Conservation (phyloP, 2,329 filamentous ascomycete genomes). For the Sarocladium strictum region DNA sequence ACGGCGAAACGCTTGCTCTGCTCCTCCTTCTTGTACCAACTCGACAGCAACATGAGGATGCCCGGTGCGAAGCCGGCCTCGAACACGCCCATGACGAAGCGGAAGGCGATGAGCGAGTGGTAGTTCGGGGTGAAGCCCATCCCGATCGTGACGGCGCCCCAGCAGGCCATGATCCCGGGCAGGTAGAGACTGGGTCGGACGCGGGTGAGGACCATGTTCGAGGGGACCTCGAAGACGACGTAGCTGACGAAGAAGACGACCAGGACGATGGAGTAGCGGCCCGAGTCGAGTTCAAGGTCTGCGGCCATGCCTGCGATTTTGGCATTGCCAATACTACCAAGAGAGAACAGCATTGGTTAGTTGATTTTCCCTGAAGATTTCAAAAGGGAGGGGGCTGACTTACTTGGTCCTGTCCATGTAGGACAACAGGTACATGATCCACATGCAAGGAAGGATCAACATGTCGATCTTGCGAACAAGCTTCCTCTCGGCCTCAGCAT, state of each 20-base stretch:
- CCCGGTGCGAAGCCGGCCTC: slow-evolving; percentile 57
- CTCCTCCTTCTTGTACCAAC: slow-evolving; percentile 51
- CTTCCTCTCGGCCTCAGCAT: slow-evolving; percentile 25
- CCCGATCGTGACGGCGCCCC: slow-evolving; percentile 21
- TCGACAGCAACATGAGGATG: slow-evolving; percentile 55
- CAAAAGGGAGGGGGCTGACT: slow-evolving; percentile 18
- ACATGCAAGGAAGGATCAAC: slow-evolving; percentile 42
- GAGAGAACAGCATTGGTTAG: background rate
- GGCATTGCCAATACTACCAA: slow-evolving; percentile 38
- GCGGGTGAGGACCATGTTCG: slow-evolving; percentile 60
- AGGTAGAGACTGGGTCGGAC: slow-evolving; percentile 59
- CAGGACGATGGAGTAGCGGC: slow-evolving; percentile 54
- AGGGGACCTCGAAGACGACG: slow-evolving; percentile 56
- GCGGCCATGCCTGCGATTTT: slow-evolving; percentile 41
- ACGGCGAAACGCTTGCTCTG: slow-evolving; percentile 41
- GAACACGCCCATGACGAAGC: slow-evolving; percentile 46
- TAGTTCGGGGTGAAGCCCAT: slow-evolving; percentile 24
- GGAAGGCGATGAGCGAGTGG: slow-evolving; percentile 23
- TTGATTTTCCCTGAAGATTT: background rate
- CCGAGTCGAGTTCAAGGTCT: slow-evolving; percentile 43
- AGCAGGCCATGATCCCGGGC: slow-evolving; percentile 57
- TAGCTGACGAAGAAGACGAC: slow-evolving; percentile 66
- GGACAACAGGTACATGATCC: slow-evolving; percentile 52
- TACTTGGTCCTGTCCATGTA: slow-evolving; percentile 62
- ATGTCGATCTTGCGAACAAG: slow-evolving; percentile 35